Base-by-base conservation (phyloP, 495 filamentous ascomycete genomes). In the Annulohypoxylon bovei region DNA sequence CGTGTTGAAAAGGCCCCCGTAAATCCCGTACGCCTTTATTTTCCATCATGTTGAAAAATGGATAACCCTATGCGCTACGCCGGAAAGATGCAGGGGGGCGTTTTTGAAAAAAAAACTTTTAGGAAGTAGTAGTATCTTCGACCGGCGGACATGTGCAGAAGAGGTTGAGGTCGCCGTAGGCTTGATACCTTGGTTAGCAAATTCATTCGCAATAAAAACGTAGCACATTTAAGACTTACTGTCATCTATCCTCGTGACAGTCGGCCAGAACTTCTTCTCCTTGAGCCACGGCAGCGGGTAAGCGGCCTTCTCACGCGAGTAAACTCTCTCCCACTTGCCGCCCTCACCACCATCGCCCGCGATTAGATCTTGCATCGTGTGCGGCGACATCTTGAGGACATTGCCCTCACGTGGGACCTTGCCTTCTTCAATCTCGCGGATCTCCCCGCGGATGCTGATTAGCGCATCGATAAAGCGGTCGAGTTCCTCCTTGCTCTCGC, bases 241-340 rank as follows among this genome's bases (percentile, higher is more conserved):
- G 84, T 99, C 96, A 81, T 99, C 91, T 30, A 98, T 83, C 75
- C 95, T 85, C 6, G 92, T 92, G 33, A 98, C 93, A 33, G 84
- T 91, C 0, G 95, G 95, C 95, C 95, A 99, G 83, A 98, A 98
- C 84, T 99, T 99, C 89, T 96, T 97, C 87, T 97, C 92, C 81
- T 88, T 87, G 68, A 98, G 80, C 84, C 88, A 98, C 2, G 89
- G 83, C 71, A 97, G 77, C 18, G 95, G 95, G 77, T 97, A 98
- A 2, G 94, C 95, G 8, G 95, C 95, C 79, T 88, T 84, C 84
- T 95, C 92, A 30, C 93, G 84, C 9, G 84, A 87, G 76, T 99
- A 99, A 0, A 86, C 83, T 23, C 95, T 83, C 57, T 92, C 82
- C 94, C 94, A 97, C 69, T 91, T 86, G 46, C 67, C 65, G 0